phyloP scores from a whole-genome alignment of 2,329 filamentous ascomycete genomes.

The Colletotrichum melonis region DNA sequence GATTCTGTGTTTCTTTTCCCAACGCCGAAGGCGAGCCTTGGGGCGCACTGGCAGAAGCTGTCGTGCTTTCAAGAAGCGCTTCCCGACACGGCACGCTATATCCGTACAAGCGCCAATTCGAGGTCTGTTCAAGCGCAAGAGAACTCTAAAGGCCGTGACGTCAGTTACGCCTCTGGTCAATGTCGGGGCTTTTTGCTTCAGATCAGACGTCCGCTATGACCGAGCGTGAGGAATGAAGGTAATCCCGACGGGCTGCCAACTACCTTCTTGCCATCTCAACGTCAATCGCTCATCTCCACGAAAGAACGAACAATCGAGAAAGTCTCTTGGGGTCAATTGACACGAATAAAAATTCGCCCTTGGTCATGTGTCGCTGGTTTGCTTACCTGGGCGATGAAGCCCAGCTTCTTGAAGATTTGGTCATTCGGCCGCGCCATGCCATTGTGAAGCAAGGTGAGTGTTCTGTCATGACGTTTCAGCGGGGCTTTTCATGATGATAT shows the following conservation, averaged over 20 bases:
- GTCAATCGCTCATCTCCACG: too few relatives aligned
- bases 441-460: conserved; percentile 29
- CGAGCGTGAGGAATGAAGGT: background rate
- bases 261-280: background rate
- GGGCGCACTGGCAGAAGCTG: background rate
- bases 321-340: background rate
- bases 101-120: background rate
- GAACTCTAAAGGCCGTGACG: background rate
- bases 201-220: background rate
- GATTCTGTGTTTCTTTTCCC: background rate
- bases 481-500: background rate
- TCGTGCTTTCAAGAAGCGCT: background rate
- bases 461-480: too few relatives aligned
- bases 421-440: conserved; percentile 22
- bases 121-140: background rate
- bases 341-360: background rate
- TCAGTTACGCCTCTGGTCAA: background rate
- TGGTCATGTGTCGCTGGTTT: conserved; percentile 28
- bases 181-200: background rate
- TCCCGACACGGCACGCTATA: background rate
- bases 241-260: too few relatives aligned
- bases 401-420: conserved; percentile 24
- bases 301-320: too few relatives aligned
- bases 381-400: conserved; percentile 26
- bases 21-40: background rate